A percentile compares a stretch with the other conserved stretches of the same genome.
Conservation (phyloP, 371 early-diverging fungal species). For the Mucor ambiguus region DNA sequence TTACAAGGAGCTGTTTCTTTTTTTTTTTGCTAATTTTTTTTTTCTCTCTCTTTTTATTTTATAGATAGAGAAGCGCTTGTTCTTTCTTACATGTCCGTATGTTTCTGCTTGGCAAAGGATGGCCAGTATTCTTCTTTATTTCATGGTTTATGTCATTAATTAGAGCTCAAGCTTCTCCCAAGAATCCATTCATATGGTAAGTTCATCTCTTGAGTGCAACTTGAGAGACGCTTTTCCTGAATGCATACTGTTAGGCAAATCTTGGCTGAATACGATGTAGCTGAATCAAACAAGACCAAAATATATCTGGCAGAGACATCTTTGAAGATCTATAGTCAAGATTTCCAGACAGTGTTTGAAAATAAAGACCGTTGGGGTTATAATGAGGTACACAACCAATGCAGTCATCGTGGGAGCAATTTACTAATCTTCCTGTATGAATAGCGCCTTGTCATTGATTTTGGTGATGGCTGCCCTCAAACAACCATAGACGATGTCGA, state of each 20-base stretch:
- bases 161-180: constrained; percentile 16
- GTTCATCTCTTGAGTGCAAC: no score
- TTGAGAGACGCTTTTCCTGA: neutral
- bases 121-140: constrained; percentile 10
- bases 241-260: constrained; percentile 22
- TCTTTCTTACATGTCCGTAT: constrained; percentile 15
- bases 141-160: constrained; percentile 1
- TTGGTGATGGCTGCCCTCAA: constrained; percentile 25
- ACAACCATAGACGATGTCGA: constrained; percentile 19
- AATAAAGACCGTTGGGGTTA: constrained; percentile 34
- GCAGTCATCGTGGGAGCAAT: neutral
- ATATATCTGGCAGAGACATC: constrained; percentile 26
- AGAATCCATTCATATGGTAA: constrained; percentile 24
- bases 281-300: constrained; percentile 22
- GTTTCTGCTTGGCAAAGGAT: constrained; percentile 14
- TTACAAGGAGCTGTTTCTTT: neutral
- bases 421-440: neutral
- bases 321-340: constrained; percentile 37
- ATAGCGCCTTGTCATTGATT: constrained; percentile 26
- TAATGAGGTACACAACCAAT: constrained; percentile 24
- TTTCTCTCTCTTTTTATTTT: neutral
- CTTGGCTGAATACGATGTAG: constrained; percentile 15
- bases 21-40: neutral
- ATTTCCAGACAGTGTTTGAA: constrained; percentile 40
- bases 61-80: neutral